Evolutionary conservation across 176 grass and related monocot genomes (phyloP), one percentile per base, ranked within the genome.

Genomic region (Calamus simplicifolius): DNA sequence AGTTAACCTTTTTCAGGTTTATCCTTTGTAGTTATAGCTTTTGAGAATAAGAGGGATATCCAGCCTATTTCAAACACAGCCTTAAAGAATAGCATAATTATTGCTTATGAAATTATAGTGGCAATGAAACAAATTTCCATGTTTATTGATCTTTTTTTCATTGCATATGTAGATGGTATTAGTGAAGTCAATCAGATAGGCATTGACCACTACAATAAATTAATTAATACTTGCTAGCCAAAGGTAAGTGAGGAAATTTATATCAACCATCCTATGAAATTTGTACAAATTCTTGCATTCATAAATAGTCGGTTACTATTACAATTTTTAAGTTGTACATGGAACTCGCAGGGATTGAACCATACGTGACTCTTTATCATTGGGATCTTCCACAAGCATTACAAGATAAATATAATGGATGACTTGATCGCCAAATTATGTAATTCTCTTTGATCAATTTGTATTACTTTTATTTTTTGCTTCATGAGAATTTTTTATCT

Each of bases 351-450:
- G 92, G 92, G 12, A 91, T 97, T 16, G 68, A 88, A 62, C 86
- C 86, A 10, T 90, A 96, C 56, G 86, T 87, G 43, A 96, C 91
- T 6, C 72, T 96, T 16, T 96, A 87, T 56, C 91, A 96, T 71
- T 96, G 91, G 91, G 91, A 96, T 26, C 91, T 96, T 74, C 91
- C 91, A 18, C 86, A 85, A 85, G 80, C 83, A 19, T 77, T 96
- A 60, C 80, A 86, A 28, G 91, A 96, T 68, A 87, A 75, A 58
- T 90, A 90, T 73, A 66, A 19, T 0, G 86, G 91, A 43, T 96
- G 91, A 86, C 60, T 90, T 1, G 77, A 90, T 80, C 83, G 72
- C 54, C 86, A 96, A 69, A 90, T 85, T 25, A 73, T 91, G 92
- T 97, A 31, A 86, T 70, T 5, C 49, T 70, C 49, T 68, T 43